phyloP scores from a whole-genome alignment of 2,329 filamentous ascomycete species.

The Periconia digitata region DNA sequence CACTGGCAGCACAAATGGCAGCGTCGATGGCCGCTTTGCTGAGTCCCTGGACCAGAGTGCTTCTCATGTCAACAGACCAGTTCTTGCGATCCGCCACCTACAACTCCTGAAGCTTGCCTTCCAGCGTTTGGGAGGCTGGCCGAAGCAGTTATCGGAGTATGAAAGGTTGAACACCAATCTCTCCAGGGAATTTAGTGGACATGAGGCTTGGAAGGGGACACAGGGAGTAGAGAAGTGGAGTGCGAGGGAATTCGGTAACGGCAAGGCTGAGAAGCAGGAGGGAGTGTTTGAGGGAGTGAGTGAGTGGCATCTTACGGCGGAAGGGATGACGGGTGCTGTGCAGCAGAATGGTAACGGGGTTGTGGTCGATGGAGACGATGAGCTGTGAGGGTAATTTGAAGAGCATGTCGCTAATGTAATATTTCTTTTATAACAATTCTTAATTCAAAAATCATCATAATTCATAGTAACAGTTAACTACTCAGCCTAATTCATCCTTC shows the following conservation, averaged over 20 bases:
- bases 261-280: constrained; percentile 49
- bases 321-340: neutral
- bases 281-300: constrained; percentile 34
- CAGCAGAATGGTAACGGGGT: neutral
- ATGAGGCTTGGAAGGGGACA: constrained; percentile 43
- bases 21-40: constrained; percentile 24
- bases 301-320: constrained; percentile 33
- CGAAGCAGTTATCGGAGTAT: constrained; percentile 53
- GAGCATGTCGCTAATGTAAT: no score
- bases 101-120: constrained; percentile 43
- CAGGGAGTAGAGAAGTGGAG: constrained; percentile 54
- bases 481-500: no score
- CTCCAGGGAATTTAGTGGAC: constrained; percentile 42
- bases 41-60: constrained; percentile 28
- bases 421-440: no score
- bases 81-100: constrained; percentile 38
- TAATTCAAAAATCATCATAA: no score
- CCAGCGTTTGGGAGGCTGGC: constrained; percentile 48
- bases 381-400: no score
- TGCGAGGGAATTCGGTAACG: constrained; percentile 48
- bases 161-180: constrained; percentile 50
- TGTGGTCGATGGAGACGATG: no score
- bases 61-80: constrained; percentile 21
- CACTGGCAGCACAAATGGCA: constrained; percentile 26
- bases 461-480: no score